Evolutionary conservation across 2,329 filamentous ascomycete species (phyloP).

Genomic region (Arachnopeziza araneosa): DNA sequence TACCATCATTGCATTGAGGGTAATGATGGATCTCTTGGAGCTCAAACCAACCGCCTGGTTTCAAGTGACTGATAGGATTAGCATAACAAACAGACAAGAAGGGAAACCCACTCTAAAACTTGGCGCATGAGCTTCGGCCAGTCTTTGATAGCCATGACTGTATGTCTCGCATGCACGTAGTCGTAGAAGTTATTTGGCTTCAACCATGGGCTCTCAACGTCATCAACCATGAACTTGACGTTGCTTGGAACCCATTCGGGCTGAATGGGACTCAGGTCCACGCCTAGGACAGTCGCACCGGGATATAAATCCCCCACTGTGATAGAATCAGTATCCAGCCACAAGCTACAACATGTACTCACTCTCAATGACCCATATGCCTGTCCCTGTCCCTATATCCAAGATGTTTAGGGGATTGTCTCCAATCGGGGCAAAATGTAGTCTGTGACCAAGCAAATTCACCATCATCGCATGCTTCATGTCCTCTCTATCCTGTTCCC

Average conservation of each 20-base stretch:
- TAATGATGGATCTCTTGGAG: slow-evolving; percentile 49
- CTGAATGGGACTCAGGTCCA: slow-evolving; percentile 55
- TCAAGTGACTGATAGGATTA: slow-evolving; percentile 38
- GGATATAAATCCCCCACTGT: slow-evolving; percentile 48
- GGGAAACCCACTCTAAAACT: slow-evolving; percentile 38
- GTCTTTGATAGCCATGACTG: slow-evolving; percentile 50
- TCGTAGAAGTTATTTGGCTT: slow-evolving; percentile 51
- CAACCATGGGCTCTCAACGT: slow-evolving; percentile 50
- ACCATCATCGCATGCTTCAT: slow-evolving; percentile 37
- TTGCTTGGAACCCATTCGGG: slow-evolving; percentile 54
- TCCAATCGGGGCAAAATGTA: slow-evolving; percentile 49
- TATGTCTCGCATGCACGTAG: slow-evolving; percentile 54
- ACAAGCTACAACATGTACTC: no score
- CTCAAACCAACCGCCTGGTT: slow-evolving; percentile 51
- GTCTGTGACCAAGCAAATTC: slow-evolving; percentile 20
- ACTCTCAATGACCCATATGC: slow-evolving; percentile 54
- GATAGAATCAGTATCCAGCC: no score
- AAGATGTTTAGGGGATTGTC: slow-evolving; percentile 44
- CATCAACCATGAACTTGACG: slow-evolving; percentile 60
- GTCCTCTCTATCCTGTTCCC: slow-evolving; percentile 53
- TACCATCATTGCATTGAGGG: slow-evolving; percentile 39
- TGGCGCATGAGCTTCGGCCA: slow-evolving; percentile 46
- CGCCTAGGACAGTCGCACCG: slow-evolving; percentile 43
- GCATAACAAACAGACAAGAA: background rate
- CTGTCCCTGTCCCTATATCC: slow-evolving; percentile 55